Base-by-base conservation (phyloP, 2,329 filamentous ascomycete species). In the Pseudocercospora crystallina region DNA sequence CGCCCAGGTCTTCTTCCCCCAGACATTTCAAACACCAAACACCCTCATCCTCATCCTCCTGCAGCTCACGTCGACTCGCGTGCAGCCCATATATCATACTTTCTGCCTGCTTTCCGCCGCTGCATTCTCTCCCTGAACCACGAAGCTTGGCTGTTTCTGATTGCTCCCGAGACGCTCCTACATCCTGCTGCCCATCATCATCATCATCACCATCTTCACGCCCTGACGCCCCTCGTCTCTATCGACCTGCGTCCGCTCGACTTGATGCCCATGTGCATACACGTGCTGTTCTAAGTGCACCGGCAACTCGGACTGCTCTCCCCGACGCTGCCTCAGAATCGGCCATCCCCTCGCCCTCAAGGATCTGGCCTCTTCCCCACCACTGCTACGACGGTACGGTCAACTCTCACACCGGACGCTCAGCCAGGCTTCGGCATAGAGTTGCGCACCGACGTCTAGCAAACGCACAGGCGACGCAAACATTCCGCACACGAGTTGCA, bases 371-470 rank as follows among this genome's bases (percentile, higher is more conserved):
- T 38, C 33, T 26, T 43, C 41, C 46, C 46, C 30, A 35, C 46
- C 38, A 36, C 31, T 38, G 7, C 20, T 26, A 26, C 20, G 20
- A 26, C 3, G 7, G 20, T 42, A 33, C 46, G 29, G 33, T 31
- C 40, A 33, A 37, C 42, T 45, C 32, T 34, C 42, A 45, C 42
- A 34, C 37, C 42, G 26, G 33, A 34, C 11, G 32, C 42, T 31
- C 42, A 43, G 33, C 29, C 47, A 47, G 29, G 45, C 45, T 36
- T 14, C 15, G 33, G 33, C 43, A 50, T 50, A 50, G 32, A 43
- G 51, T 54, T 50, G 37, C 43, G 43, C 42, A 47, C 47, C 47
- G 51, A 36, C 51, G 38, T 47, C 47, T 34, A 32, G 39, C 26
- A 29, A 43, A 26, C 51, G 31, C 43, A 47, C 26, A 42, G 32